These are phyloP conservation scores for Metschnikowia henanensis DNA, from an alignment of 805 yeast genomes.

Conservation along the genomic window DNA sequence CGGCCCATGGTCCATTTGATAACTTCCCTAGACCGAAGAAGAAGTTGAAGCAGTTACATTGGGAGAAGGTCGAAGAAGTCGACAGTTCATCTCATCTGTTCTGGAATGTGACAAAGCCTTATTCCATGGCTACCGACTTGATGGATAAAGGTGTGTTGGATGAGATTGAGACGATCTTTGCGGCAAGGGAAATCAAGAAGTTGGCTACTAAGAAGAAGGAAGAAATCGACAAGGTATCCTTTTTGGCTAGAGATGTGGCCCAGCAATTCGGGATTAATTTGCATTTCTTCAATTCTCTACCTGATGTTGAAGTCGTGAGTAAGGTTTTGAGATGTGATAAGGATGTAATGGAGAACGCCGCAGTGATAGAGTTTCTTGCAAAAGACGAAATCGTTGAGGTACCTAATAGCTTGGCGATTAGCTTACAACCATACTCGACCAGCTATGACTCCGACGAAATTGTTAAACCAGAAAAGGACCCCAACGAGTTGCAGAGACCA, in stretches of 20 bases:
- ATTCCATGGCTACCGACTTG: slow-evolving; percentile 47
- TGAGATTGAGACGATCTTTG: slow-evolving; percentile 61
- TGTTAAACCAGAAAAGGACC: slow-evolving; percentile 57
- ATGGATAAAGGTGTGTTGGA: slow-evolving; percentile 60
- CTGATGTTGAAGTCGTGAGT: slow-evolving; percentile 66
- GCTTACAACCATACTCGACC: slow-evolving; percentile 76
- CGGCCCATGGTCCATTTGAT: slow-evolving; percentile 37
- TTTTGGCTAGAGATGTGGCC: slow-evolving; percentile 72
- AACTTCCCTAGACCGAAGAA: slow-evolving; percentile 56
- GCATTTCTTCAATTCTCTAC: slow-evolving; percentile 64
- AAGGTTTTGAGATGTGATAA: slow-evolving; percentile 75
- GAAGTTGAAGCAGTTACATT: slow-evolving; percentile 75
- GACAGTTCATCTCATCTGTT: slow-evolving; percentile 51
- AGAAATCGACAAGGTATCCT: slow-evolving; percentile 48
- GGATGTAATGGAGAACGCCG: slow-evolving; percentile 65
- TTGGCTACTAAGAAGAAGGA: slow-evolving; percentile 43
- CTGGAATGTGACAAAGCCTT: slow-evolving; percentile 55
- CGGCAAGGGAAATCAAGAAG: slow-evolving; percentile 51
- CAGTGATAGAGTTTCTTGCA: slow-evolving; percentile 81
- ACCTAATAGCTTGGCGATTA: slow-evolving; percentile 66
- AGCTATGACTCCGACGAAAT: slow-evolving; percentile 52
- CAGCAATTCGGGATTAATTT: slow-evolving; percentile 95
- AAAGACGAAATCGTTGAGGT: slow-evolving; percentile 76
- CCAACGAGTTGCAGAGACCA: slow-evolving; percentile 76
- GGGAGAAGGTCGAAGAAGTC: slow-evolving; percentile 67